These are phyloP conservation scores for Umbelopsis sp. DNA, from an alignment of 371 early-diverging fungal genomes.

Conservation along the genomic window DNA sequence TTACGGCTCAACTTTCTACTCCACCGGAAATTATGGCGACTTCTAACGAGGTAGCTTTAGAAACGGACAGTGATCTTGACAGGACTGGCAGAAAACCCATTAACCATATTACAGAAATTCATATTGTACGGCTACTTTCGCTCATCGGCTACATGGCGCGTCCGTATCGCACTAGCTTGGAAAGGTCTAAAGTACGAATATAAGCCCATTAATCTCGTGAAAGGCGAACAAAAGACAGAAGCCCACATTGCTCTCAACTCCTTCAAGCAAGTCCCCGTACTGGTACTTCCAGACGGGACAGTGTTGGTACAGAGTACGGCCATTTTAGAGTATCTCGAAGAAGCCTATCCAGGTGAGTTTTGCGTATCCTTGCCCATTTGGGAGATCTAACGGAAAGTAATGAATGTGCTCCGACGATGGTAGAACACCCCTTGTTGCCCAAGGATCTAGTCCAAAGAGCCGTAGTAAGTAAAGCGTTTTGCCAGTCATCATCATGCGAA, in stretches of 20 bases:
- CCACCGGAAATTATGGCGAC: neutral
- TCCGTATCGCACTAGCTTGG: constrained; percentile 74
- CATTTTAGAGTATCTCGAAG: constrained; percentile 90
- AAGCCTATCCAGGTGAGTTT: constrained; percentile 61
- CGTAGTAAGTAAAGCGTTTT: constrained; percentile 36
- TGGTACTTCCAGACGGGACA: constrained; percentile 58
- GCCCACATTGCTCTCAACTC: constrained; percentile 73
- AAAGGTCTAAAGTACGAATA: constrained; percentile 76
- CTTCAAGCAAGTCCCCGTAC: constrained; percentile 69
- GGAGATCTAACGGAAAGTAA: too few species aligned
- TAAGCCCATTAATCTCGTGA: constrained; percentile 66
- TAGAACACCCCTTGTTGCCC: constrained; percentile 74
- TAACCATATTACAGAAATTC: constrained; percentile 1
- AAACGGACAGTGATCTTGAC: neutral
- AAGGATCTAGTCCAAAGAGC: constrained; percentile 66
- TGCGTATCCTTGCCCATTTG: neutral
- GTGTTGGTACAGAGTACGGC: constrained; percentile 74
- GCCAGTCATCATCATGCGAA: neutral
- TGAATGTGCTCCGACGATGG: neutral
- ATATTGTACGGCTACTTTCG: constrained; percentile 79
- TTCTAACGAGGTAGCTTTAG: neutral
- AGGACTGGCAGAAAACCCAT: neutral
- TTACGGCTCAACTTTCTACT: constrained; percentile 19
- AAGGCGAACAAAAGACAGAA: constrained; percentile 67
- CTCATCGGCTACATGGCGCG: constrained; percentile 79